Conservation (phyloP, 495 filamentous ascomycete genomes). For the Aspergillus haitiensis region DNA sequence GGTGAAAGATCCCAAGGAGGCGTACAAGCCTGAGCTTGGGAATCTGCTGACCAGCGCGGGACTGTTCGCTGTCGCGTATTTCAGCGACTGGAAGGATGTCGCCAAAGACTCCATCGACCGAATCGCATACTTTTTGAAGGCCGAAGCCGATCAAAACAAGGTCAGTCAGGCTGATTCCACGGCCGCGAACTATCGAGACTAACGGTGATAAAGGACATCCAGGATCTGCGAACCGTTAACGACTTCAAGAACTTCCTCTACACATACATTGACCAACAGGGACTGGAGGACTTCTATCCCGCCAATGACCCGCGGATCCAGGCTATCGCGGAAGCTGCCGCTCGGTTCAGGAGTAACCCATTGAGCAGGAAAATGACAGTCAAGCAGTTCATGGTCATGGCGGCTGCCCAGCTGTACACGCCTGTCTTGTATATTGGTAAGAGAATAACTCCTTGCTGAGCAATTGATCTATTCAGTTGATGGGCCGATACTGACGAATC, state of each 20-base stretch:
- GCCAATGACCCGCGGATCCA: conserved; percentile 1
- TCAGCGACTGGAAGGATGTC: neutral
- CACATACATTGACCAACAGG: conserved; percentile 1
- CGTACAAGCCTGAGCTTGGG: neutral
- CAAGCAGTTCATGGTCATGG: neutral
- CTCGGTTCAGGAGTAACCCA: neutral
- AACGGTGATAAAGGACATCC: neutral
- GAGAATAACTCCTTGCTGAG: neutral
- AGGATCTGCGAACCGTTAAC: conserved; percentile 7
- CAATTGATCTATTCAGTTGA: neutral
- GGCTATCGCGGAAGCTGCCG: neutral
- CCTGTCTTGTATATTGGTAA: conserved; percentile 6
- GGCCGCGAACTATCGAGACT: neutral
- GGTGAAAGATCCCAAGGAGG: conserved; percentile 1
- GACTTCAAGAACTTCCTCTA: conserved; percentile 8
- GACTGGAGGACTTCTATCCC: conserved; percentile 13
- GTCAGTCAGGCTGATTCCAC: neutral
- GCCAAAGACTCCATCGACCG: neutral
- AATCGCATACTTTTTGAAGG: neutral
- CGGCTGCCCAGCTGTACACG: neutral
- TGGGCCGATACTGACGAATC: too few relatives aligned
- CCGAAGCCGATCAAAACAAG: neutral
- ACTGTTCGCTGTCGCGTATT: conserved; percentile 5
- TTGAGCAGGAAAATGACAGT: neutral
- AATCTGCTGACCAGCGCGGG: conserved; percentile 7